phyloP scores from a whole-genome alignment of 768 basidiomycete genomes.

The Serpula lacrymans region DNA sequence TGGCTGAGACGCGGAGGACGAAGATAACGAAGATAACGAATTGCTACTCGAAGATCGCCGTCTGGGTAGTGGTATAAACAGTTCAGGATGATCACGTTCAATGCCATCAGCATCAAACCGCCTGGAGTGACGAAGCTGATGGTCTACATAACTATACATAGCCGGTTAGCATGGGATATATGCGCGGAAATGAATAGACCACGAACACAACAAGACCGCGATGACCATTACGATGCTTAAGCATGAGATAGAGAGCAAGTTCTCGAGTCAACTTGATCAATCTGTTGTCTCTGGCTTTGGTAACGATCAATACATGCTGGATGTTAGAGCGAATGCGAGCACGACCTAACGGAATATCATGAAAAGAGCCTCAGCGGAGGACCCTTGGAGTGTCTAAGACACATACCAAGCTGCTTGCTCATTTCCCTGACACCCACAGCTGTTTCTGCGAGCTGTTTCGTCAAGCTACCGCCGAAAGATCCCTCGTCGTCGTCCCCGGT shows the following conservation, averaged over 20 bases:
- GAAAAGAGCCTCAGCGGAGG: conserved; percentile 11
- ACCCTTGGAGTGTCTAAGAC: conserved; percentile 3
- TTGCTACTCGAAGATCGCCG: conserved; percentile 69
- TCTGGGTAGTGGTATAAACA: conserved; percentile 77
- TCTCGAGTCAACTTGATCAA: conserved; percentile 94
- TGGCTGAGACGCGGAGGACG: conserved; percentile 39
- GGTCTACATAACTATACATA: conserved; percentile 80
- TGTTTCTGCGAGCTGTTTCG: conserved; percentile 92
- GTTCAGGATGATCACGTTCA: conserved; percentile 77
- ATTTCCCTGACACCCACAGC: conserved; percentile 96
- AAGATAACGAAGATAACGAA: conserved; percentile 55
- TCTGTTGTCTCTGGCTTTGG: conserved; percentile 95
- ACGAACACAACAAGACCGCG: conserved; percentile 87
- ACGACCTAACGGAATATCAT: conserved; percentile 56
- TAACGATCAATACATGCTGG: conserved; percentile 91
- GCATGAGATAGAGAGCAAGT: conserved; percentile 93
- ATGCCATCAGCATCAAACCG: conserved; percentile 95
- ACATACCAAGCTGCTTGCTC: conserved; percentile 94
- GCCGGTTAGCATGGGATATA: conserved; percentile 13
- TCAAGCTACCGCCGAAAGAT: conserved; percentile 73
- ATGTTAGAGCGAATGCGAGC: conserved; percentile 90
- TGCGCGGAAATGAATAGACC: conserved; percentile 11
- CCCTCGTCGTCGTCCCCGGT: conserved; percentile 52
- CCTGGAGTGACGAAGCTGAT: conserved; percentile 82
- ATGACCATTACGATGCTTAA: conserved; percentile 61